phyloP scores from a whole-genome alignment of 108 stramenopile genomes.

The Aurantiochytrium sp. region DNA sequence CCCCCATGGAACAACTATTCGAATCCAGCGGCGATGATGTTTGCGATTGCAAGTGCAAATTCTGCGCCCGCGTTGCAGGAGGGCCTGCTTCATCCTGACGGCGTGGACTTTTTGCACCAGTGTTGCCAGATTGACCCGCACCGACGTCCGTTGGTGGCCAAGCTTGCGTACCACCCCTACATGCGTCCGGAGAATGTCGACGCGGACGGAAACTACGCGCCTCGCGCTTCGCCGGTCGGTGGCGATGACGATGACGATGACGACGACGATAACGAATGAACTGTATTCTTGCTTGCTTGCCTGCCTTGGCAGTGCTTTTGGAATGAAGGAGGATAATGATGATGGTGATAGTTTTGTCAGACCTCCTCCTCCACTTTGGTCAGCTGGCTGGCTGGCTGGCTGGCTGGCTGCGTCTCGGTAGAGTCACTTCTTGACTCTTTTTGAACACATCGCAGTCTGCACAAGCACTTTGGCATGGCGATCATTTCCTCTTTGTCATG shows the following conservation, averaged over 20 bases:
- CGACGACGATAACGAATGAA: too few relatives aligned
- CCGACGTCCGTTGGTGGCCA: conserved; percentile 13
- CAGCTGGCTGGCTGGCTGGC: too few relatives aligned
- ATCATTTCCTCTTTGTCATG: too few relatives aligned
- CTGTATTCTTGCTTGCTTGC: too few relatives aligned
- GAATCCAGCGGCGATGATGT: conserved; percentile 42
- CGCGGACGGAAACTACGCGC: not conserved
- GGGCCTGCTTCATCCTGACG: not conserved
- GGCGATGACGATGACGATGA: not conserved
- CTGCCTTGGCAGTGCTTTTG: too few relatives aligned
- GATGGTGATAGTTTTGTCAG: too few relatives aligned
- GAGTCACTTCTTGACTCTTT: too few relatives aligned
- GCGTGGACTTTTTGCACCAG: not conserved
- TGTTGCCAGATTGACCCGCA: conserved; percentile 29
- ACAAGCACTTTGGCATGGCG: too few relatives aligned
- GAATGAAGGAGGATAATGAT: too few relatives aligned
- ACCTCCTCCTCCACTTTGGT: too few relatives aligned
- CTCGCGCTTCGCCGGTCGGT: not conserved
- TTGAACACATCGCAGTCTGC: too few relatives aligned
- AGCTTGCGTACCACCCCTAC: conserved; percentile 21
- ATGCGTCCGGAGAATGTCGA: not conserved
- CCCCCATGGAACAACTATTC: conserved; percentile 41
- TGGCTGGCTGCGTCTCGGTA: too few relatives aligned
- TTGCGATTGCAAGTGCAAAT: conserved; percentile 30
- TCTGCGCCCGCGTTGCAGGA: not conserved